Conservation (phyloP, 2,329 filamentous ascomycete species). For the Colletotrichum tofieldiae region DNA sequence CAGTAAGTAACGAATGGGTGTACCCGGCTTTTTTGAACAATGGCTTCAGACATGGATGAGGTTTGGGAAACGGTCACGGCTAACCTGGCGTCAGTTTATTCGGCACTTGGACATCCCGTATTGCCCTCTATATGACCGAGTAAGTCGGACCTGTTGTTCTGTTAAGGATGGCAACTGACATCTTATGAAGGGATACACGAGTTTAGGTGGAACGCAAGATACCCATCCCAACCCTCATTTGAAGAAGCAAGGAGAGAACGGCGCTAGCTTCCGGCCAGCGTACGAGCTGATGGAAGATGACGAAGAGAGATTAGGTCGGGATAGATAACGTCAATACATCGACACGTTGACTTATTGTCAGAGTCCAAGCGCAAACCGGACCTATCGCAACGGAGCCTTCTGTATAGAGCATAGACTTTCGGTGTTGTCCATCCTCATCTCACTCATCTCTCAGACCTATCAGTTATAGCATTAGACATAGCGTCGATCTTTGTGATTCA, state of each 20-base stretch:
- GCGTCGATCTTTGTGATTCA: too few species aligned
- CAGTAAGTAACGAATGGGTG: constrained; percentile 69
- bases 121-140: constrained; percentile 85
- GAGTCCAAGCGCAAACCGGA: background rate
- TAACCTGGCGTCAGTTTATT: constrained; percentile 73
- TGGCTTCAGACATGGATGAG: background rate
- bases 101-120: constrained; percentile 85
- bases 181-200: constrained; percentile 80
- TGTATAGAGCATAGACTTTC: constrained; percentile 33
- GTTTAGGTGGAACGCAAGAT: constrained; percentile 90
- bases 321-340: constrained; percentile 58
- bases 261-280: constrained; percentile 75
- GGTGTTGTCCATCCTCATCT: constrained; percentile 12
- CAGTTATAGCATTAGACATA: background rate
- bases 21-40: background rate
- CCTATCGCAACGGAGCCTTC: constrained; percentile 10
- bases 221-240: constrained; percentile 91
- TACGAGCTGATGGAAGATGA: constrained; percentile 83
- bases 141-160: constrained; percentile 46
- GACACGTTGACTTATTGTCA: background rate
- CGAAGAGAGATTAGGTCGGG: constrained; percentile 84
- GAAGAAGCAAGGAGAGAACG: constrained; percentile 55
- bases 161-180: background rate
- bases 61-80: background rate
- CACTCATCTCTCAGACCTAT: constrained; percentile 4